Base-by-base conservation (phyloP, 78 protist species). In the Reticulomyxa filosa region DNA sequence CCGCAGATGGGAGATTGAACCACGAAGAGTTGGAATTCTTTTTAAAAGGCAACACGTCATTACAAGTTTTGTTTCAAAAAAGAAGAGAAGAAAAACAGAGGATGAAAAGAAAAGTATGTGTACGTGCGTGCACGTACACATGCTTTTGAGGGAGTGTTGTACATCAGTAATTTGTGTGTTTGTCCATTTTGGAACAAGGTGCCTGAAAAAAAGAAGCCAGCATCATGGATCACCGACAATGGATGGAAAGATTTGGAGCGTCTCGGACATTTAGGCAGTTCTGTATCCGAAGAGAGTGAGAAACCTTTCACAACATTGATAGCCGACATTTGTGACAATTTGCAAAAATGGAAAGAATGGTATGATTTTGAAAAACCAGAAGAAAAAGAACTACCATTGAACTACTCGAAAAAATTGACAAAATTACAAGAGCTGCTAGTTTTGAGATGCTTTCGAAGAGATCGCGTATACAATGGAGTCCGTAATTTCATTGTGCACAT, bases 391-490 rank as follows among this genome's bases (percentile, higher is more conserved):
- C 2, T 74, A 36, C 81, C 83, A n/a, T 0, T 10, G 17, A 56
- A 38, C 35, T 59, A 61, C 66, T 0, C 3, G 51, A 23, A 33
- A 25, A 11, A 0, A 46, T 23, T 66, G 34, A 37, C 20, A 13
- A 53, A 26, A 8, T 56, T 84, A 50, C 75, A 77, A 76, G 35
- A 37, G 67, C 52, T 84, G 71, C n/a, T 63, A 27, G 53, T 81
- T n/a, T 69, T 85, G 53, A 36, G 82, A 13, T 78, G 84, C 72
- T 72, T 87, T 73, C 73, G 93, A 13, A 32, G 26, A 20, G 93
- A 87, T 48, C 83, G 93, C 38, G 51, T 83, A 2, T 30, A 46
- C 38, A 2, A 10, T 17, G 89, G 78, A 32, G 67, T 79, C 50
- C 56, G 59, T 17, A 0, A 0, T n/a, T 87, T 80, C 65, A 72